phyloP scores from a whole-genome alignment of 345 rosid species.

The Salix arbutifolia region DNA sequence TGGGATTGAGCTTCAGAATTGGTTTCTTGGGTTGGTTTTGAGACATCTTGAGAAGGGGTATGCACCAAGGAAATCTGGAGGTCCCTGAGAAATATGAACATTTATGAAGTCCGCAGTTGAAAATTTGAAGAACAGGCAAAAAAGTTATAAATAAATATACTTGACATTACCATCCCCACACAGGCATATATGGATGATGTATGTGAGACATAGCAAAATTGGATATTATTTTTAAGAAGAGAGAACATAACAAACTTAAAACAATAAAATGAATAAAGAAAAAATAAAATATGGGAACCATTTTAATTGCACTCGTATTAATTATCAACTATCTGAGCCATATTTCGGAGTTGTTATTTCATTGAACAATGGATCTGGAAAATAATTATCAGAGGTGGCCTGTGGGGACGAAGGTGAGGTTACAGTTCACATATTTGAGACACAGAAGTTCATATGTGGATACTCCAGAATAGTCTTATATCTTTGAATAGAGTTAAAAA shows the following conservation, averaged over 20 bases:
- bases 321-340: neutral
- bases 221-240: neutral
- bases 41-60: slow-evolving; percentile 27
- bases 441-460: neutral
- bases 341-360: neutral
- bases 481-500: neutral
- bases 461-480: neutral
- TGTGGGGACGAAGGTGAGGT: neutral
- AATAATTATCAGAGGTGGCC: neutral
- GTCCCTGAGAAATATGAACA: slow-evolving; percentile 26
- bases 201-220: neutral
- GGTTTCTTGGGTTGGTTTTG: slow-evolving; percentile 23
- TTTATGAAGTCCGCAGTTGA: slow-evolving; percentile 28
- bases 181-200: neutral
- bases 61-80: slow-evolving; percentile 24
- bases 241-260: neutral
- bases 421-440: neutral
- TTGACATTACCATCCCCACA: neutral
- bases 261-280: neutral
- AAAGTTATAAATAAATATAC: neutral
- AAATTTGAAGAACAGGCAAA: slow-evolving; percentile 5
- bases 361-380: neutral
- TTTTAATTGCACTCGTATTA: neutral
- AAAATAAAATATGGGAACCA: neutral
- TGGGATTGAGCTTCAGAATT: slow-evolving; percentile 26